Percentiles rank a stretch among this genome's conserved stretches.
phyloP scores from a whole-genome alignment of 2,329 filamentous ascomycete species.

The Lecanicillium sp. region DNA sequence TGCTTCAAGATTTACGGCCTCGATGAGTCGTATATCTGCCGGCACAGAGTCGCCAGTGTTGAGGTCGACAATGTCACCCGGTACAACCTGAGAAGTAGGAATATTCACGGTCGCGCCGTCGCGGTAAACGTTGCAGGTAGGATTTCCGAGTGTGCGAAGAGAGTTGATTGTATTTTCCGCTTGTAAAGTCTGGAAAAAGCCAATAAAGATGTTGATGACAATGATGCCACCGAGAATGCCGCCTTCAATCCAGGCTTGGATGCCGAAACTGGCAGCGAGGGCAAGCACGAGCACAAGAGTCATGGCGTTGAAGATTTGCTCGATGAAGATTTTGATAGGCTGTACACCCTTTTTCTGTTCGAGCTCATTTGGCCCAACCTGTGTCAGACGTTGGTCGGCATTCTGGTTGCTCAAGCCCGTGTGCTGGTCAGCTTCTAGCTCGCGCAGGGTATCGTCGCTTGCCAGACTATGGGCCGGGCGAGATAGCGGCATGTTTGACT shows the following conservation, averaged over 20 bases:
- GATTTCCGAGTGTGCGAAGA: conserved; percentile 24
- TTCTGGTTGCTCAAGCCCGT: conserved; percentile 45
- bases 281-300: conserved; percentile 50
- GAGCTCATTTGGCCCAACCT: conserved; percentile 52
- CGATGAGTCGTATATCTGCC: conserved; percentile 43
- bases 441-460: conserved; percentile 16
- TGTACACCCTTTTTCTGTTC: conserved; percentile 37
- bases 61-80: conserved; percentile 44
- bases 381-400: conserved; percentile 38
- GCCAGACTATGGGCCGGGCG: conserved; percentile 41
- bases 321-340: conserved; percentile 47
- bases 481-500: conserved; percentile 33
- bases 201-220: conserved; percentile 41
- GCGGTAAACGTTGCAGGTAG: conserved; percentile 29
- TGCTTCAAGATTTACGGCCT: conserved; percentile 53
- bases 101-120: conserved; percentile 23
- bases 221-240: conserved; percentile 42
- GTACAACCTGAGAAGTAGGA: conserved; percentile 33
- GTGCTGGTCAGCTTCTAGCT: conserved; percentile 43
- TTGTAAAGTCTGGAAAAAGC: conserved; percentile 33
- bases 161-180: conserved; percentile 35
- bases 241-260: conserved; percentile 43
- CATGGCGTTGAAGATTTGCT: conserved; percentile 53
- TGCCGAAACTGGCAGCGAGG: conserved; percentile 45
- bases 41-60: conserved; percentile 47